Base-by-base conservation (phyloP, 2,329 filamentous ascomycete genomes). In the Bipolaris bicolor region DNA sequence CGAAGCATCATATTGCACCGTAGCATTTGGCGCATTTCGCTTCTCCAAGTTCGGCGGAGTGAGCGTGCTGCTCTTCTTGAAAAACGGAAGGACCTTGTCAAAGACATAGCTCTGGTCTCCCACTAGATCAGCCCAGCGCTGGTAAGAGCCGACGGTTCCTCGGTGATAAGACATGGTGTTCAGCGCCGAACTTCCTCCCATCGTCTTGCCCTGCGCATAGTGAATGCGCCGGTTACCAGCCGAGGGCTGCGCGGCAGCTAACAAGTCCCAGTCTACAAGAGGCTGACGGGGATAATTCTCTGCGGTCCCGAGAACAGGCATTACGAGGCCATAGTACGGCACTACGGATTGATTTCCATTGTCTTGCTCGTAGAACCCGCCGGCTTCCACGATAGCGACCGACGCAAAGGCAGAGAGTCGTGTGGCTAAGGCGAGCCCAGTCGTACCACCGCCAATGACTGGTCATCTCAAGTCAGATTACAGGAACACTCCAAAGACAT, bases 151-250 rank as follows among this genome's bases (percentile, higher is more conserved):
- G 20, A 24, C 39, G 3, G 65, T 69, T 2, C 55, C 64, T 5
- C 70, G 63, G 43, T 74, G 70, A 15, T 71, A 71, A 2, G 62
- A 52, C 62, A 72, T 65, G 16, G 60, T 62, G 36, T 73, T 72
- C 2, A 65, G 54, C 1, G 67, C 68, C 13, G 68, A 71, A 16
- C 65, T 66, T 7, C 71, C 71, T 26, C 73, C 72, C 3, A 76
- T 55, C 2, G 67, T 69, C 44, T 75, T 72, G 13, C 72, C 73
- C 41, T 68, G 66, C 7, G 70, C 70, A 55, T 75, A 75, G 48
- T 72, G 71, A 9, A 74, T 65, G n/a, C 57, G 59, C 7, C 69
- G 62, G 16, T 64, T 62, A 7, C 59, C 58, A 10, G 62, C 59
- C 3, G 57, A 58, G 1, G 49, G 29, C 41, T 70, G 68, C 1